phyloP scores from a whole-genome alignment of 352 stramenopile species.

The Aphanomyces cochlioides region DNA sequence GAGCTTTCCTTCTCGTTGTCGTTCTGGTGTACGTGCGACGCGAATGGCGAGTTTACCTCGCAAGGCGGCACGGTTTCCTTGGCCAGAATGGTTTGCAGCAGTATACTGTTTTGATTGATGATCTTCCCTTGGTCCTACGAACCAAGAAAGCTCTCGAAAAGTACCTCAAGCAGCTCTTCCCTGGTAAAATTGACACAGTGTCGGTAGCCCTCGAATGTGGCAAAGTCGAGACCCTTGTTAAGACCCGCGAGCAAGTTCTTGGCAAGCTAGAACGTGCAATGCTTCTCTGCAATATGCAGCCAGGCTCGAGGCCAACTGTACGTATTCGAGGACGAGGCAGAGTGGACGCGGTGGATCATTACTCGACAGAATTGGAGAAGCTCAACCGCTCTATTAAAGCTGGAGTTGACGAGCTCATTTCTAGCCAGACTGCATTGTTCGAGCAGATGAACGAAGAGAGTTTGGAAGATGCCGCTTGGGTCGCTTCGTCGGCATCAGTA shows the following conservation, averaged over 20 bases:
- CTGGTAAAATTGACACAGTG: constrained; percentile 58
- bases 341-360: constrained; percentile 71
- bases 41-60: constrained; percentile 73
- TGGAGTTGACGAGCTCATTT: constrained; percentile 50
- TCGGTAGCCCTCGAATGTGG: constrained; percentile 75
- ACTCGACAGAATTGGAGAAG: constrained; percentile 55
- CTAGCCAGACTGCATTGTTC: constrained; percentile 12
- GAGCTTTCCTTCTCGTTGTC: constrained; percentile 57
- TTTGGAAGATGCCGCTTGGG: constrained; percentile 23
- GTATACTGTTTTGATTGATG: constrained; percentile 78
- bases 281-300: constrained; percentile 53
- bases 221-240: constrained; percentile 68
- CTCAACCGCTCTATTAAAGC: constrained; percentile 47
- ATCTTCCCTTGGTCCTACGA: constrained; percentile 61
- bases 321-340: constrained; percentile 34
- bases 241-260: constrained; percentile 59
- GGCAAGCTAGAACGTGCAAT: constrained; percentile 65
- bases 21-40: constrained; percentile 60
- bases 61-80: constrained; percentile 74
- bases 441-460: constrained; percentile 36
- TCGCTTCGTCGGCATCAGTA: constrained; percentile 34
- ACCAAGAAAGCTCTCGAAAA: constrained; percentile 72
- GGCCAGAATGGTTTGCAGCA: constrained; percentile 55
- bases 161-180: constrained; percentile 72
- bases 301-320: constrained; percentile 45